These are phyloP conservation scores for Boletus huronensis DNA, from an alignment of 768 basidiomycete species.

Conservation along the genomic window DNA sequence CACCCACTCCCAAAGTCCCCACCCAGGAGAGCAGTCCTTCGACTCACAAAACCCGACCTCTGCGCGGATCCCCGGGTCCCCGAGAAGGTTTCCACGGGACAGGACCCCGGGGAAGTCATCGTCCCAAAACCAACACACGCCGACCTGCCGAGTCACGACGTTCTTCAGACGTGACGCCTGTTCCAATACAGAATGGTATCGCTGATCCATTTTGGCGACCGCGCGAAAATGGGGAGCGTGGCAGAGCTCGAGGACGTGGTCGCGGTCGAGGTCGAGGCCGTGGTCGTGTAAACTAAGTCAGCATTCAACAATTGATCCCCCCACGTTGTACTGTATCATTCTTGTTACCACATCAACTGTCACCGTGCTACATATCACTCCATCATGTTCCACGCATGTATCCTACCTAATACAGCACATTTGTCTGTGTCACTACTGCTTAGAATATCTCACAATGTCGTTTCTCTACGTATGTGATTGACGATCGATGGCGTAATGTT, in stretches of 20 bases:
- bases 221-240: constrained; percentile 31
- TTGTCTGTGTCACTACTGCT: constrained; percentile 9
- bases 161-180: neutral
- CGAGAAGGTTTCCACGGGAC: constrained; percentile 1
- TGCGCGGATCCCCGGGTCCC: constrained; percentile 6
- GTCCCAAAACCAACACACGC: neutral
- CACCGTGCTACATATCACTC: constrained; percentile 18
- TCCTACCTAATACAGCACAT: constrained; percentile 18
- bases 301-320: constrained; percentile 1
- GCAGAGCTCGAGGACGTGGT: constrained; percentile 38
- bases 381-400: constrained; percentile 23
- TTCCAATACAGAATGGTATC: constrained; percentile 11
- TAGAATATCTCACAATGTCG: constrained; percentile 16
- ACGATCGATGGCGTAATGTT: constrained; percentile 17
- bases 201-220: constrained; percentile 7
- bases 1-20: constrained; percentile 31
- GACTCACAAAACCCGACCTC: constrained; percentile 13
- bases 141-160: neutral
- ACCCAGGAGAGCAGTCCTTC: constrained; percentile 8
- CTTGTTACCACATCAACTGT: constrained; percentile 17
- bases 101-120: constrained; percentile 15
- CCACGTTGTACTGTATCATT: constrained; percentile 19
- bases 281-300: constrained; percentile 31
- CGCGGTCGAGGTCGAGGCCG: constrained; percentile 39
- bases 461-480: constrained; percentile 7